Base-by-base conservation (phyloP, 2,329 filamentous ascomycete species). In the Aureobasidium sp. region DNA sequence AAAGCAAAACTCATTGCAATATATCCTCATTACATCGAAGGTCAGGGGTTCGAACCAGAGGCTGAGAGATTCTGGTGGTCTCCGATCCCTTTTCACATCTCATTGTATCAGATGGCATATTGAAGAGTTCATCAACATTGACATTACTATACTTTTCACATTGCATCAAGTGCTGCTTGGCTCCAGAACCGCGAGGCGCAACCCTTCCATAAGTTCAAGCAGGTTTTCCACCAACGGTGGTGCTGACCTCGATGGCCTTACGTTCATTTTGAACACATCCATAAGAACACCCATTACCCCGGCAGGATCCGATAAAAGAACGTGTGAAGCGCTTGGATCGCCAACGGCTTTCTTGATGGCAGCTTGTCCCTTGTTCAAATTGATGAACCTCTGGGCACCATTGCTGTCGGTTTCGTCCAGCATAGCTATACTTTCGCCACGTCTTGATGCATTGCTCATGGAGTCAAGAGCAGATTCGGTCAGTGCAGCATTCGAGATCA, bases 181-280 rank as follows among this genome's bases (percentile, higher is more conserved):
- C 36, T 60, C 57, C 6, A 60, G 26, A 8, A 60, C 63, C 1
- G 64, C 64, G 20, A 62, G 52, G 12, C 59, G 39, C 59, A 89
- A 71, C 65, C 86, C 84, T 65, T 81, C 81, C 67, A 90, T 81
- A 66, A 90, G 73, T 50, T 84, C 79, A 50, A 85, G 81, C 52
- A 90, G 71, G 64, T 89, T 89, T 67, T 88, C 86, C 1, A 89
- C 85, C 48, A 90, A 78, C 0, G 86, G 82, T 13, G 87, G 84
- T 63, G 72, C 71, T 20, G 67, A 24, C 63, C 69, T 66, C 29
- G 69, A 68, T 37, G 70, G 68, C 48, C 70, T 65, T 80, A 84
- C 70, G 66, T 86, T 85, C 43, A 75, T 72, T 36, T 77, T 74
- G 65, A 90, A 76, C 10, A 87, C 75, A 41, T 82, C 79, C 59